Base-by-base conservation (phyloP, 202 grass and related monocot genomes). In the Elaeis oleifera region DNA sequence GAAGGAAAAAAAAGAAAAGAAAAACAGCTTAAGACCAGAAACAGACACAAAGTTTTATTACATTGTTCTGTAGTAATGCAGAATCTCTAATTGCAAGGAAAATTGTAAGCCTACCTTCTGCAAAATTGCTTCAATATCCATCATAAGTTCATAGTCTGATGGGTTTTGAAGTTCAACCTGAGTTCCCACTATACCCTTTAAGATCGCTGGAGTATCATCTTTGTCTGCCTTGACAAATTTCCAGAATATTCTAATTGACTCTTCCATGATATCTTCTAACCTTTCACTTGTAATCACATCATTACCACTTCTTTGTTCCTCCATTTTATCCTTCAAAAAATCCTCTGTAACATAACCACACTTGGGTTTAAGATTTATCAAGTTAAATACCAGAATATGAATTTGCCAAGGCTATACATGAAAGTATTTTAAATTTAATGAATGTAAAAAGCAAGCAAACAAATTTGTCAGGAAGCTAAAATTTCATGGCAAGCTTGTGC, bases 221-320 rank as follows among this genome's bases (percentile, higher is more conserved):
- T 75, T 94, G 71, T 99, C 94, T 1, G 69, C 85, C 70, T 86
- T 99, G 63, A 99, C 87, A 65, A 99, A 99, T 58, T 99, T 88
- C 94, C 94, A 99, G 56, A 99, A 77, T 18, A 86, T 64, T 51
- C 62, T 79, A 77, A 99, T 94, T 3, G 84, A 73, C 64, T 99
- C 94, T 67, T 82, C 94, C 88, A 94, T 94, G 67, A 86, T 78
- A 1, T 87, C 78, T 78, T 94, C 94, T 58, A 99, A 49, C 54
- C 78, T 75, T 69, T 99, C 88, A 26, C 94, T 87, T 11, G 78
- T 80, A 54, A 89, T 67, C 5, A 82, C 84, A 28, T 78, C 73
- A 73, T 87, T 89, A 5, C 85, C 82, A 61, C 89, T 94, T 11
- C 75, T 71, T 24, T 89, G 76, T 23, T 99, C 88, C 70, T 94